phyloP scores from a whole-genome alignment of 768 basidiomycete species.

The button mushroom (Agaricus bisporus) region DNA sequence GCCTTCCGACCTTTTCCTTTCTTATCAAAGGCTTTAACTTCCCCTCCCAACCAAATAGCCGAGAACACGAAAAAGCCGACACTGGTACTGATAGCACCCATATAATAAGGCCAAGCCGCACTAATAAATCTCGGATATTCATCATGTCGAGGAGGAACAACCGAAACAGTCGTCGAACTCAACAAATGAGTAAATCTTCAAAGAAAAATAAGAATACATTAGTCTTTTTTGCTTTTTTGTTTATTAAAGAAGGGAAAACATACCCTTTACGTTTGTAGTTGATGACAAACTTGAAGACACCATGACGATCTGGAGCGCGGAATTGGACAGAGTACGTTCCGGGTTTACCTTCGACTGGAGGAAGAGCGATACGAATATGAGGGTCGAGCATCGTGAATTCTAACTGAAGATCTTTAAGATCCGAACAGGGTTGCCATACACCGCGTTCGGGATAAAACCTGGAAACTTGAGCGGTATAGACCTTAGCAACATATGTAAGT shows the following conservation, averaged over 20 bases:
- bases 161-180: conserved; percentile 69
- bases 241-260: conserved; percentile 23
- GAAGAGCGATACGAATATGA: conserved; percentile 79
- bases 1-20: conserved; percentile 39
- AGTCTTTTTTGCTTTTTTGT: too few species aligned
- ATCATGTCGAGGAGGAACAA: conserved; percentile 93
- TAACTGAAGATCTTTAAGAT: conserved; percentile 76
- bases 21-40: conserved; percentile 57
- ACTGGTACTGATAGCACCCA: conserved; percentile 84
- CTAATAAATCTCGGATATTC: conserved; percentile 93
- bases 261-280: conserved; percentile 88
- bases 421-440: conserved; percentile 69
- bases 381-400: conserved; percentile 99
- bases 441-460: conserved; percentile 49
- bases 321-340: conserved; percentile 80
- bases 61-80: conserved; percentile 83
- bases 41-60: conserved; percentile 81
- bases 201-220: too few species aligned
- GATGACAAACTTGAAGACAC: conserved; percentile 96
- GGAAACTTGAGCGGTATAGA: conserved; percentile 69
- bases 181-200: conserved; percentile 73
- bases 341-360: conserved; percentile 45
- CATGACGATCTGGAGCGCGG: conserved; percentile 91
- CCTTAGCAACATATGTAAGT: conserved; percentile 36
- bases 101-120: conserved; percentile 95